phyloP scores from a whole-genome alignment of 2,329 filamentous ascomycete species.

The Chalaropsis thielavioides region DNA sequence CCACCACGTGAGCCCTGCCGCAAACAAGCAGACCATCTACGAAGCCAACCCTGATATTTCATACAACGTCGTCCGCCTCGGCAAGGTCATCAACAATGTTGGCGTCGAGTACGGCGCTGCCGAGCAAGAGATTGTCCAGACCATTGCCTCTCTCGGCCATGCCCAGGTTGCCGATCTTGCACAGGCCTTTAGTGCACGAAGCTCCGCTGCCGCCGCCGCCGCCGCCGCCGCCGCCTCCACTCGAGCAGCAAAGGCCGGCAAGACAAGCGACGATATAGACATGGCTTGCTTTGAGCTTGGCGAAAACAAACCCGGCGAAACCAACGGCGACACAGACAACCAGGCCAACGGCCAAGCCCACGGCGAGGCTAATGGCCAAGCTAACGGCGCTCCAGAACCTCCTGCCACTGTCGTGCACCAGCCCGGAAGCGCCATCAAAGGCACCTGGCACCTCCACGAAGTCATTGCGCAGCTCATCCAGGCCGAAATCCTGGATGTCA shows the following conservation, averaged over 20 bases:
- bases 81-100: slow-evolving; percentile 65
- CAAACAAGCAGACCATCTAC: slow-evolving; percentile 52
- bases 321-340: slow-evolving; percentile 18
- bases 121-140: slow-evolving; percentile 60
- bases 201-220: background rate
- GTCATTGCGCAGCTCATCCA: slow-evolving; percentile 43
- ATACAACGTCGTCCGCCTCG: slow-evolving; percentile 68
- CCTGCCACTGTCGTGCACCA: background rate
- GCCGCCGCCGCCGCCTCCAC: slow-evolving; percentile 1
- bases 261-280: slow-evolving; percentile 19
- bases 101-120: slow-evolving; percentile 59
- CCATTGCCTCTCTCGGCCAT: slow-evolving; percentile 63
- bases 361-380: slow-evolving; percentile 16
- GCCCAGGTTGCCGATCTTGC: slow-evolving; percentile 55
- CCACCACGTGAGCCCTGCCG: slow-evolving; percentile 50
- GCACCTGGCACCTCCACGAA: slow-evolving; percentile 35
- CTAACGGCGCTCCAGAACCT: slow-evolving; percentile 13
- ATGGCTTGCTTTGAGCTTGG: slow-evolving; percentile 3
- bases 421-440: slow-evolving; percentile 27
- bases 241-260: slow-evolving; percentile 22
- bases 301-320: slow-evolving; percentile 8
- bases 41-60: slow-evolving; percentile 68
- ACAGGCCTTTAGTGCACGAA: slow-evolving; percentile 41
- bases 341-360: background rate
- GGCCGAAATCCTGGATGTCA: slow-evolving; percentile 52